phyloP scores from a whole-genome alignment of 306 rosid species.

The Cicer pinnatifidum region DNA sequence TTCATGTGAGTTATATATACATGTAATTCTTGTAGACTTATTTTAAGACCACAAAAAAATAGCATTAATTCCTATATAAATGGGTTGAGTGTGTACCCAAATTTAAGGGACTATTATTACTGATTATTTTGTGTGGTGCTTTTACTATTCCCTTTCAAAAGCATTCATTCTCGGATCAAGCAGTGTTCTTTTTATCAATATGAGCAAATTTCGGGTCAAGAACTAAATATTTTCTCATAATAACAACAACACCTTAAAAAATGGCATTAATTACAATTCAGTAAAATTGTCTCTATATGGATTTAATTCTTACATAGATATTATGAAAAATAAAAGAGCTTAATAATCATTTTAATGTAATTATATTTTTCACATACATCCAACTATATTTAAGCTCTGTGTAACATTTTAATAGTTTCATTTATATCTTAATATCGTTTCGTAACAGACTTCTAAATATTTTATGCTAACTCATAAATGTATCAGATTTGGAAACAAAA shows the following conservation, averaged over 20 bases:
- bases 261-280: background rate
- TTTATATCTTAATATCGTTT: too few relatives aligned
- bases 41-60: slow-evolving; percentile 26
- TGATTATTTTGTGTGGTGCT: slow-evolving; percentile 22
- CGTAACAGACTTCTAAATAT: too few relatives aligned
- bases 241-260: slow-evolving; percentile 14
- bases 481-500: too few relatives aligned
- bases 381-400: too few relatives aligned
- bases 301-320: too few relatives aligned
- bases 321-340: background rate
- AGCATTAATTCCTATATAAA: background rate
- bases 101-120: slow-evolving; percentile 13
- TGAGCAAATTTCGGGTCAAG: background rate
- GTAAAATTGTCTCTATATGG: too few relatives aligned
- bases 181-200: background rate
- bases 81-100: slow-evolving; percentile 20
- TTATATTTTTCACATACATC: too few relatives aligned
- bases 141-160: slow-evolving; percentile 27
- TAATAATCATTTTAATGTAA: too few relatives aligned
- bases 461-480: too few relatives aligned
- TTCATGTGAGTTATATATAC: too few relatives aligned
- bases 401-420: too few relatives aligned
- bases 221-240: background rate
- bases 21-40: too few relatives aligned
- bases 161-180: slow-evolving; percentile 47